A percentile compares a stretch with the other conserved stretches of the same genome.
Evolutionary conservation across 2,329 filamentous ascomycete species (phyloP).

Genomic region (Sphaerostilbella broomeana): DNA sequence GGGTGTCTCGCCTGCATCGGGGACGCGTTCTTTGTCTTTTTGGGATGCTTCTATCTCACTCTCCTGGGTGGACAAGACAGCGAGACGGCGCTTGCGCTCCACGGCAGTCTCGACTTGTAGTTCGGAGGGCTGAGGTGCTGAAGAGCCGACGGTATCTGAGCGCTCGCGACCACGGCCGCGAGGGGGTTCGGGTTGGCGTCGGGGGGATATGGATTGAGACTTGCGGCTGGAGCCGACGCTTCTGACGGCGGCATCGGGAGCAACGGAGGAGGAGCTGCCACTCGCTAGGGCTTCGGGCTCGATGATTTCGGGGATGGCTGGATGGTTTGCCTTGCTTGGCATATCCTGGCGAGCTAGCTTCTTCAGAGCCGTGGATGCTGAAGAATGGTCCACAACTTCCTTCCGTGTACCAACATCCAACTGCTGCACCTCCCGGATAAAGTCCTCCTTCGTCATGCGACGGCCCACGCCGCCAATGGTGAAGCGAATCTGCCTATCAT

Average conservation of each 20-base stretch:
- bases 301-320: constrained; percentile 17
- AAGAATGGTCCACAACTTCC: constrained; percentile 47
- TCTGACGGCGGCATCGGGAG: constrained; percentile 2
- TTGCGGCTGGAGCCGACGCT: constrained; percentile 9
- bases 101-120: constrained; percentile 57
- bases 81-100: constrained; percentile 60
- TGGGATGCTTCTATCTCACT: constrained; percentile 29
- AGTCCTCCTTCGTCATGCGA: constrained; percentile 74
- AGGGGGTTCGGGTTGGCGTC: constrained; percentile 12
- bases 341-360: constrained; percentile 39
- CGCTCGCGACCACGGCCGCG: constrained; percentile 7
- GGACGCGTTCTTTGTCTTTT: background rate
- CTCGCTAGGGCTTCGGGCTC: constrained; percentile 16
- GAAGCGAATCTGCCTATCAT: constrained; percentile 68
- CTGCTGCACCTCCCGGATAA: constrained; percentile 66
- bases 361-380: constrained; percentile 43
- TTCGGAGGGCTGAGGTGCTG: constrained; percentile 15
- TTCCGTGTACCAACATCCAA: constrained; percentile 60
- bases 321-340: constrained; percentile 9
- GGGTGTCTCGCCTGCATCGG: constrained; percentile 54
- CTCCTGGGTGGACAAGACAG: constrained; percentile 39
- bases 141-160: background rate
- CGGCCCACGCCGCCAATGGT: constrained; percentile 66
- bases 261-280: constrained; percentile 16
- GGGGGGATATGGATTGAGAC: constrained; percentile 17